Evolutionary conservation across 768 basidiomycete genomes (phyloP).

Genomic region (Leucosporidium scottii): DNA sequence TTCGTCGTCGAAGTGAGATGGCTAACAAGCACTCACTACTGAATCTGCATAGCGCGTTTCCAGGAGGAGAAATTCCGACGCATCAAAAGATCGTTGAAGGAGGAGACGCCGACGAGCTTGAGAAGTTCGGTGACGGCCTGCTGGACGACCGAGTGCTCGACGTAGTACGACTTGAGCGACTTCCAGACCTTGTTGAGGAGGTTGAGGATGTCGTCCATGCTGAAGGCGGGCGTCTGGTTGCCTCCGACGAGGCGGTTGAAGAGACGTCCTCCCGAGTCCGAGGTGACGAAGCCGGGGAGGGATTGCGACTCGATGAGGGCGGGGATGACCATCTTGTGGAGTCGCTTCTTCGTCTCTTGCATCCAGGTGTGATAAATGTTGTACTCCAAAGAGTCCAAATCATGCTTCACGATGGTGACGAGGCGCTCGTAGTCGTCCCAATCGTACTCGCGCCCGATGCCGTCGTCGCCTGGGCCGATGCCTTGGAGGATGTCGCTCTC

Average conservation of each 20-base stretch:
- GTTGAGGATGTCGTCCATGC: conserved; percentile 97
- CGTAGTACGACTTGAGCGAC: conserved; percentile 94
- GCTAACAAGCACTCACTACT: conserved; percentile 53
- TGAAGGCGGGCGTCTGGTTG: conserved; percentile 79
- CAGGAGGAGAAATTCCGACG: conserved; percentile 97
- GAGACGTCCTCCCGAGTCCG: conserved; percentile 82
- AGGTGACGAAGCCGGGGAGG: conserved; percentile 92
- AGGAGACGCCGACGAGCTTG: conserved; percentile 90
- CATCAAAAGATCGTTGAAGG: conserved; percentile 98
- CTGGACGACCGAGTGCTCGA: conserved; percentile 94
- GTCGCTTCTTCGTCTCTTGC: conserved; percentile 91
- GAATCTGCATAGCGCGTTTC: conserved; percentile 99
- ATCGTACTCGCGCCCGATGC: conserved; percentile 81
- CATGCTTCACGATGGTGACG: conserved; percentile 96
- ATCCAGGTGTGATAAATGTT: conserved; percentile 99
- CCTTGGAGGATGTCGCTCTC: conserved; percentile 98
- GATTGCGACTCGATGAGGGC: conserved; percentile 97
- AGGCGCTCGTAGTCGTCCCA: conserved; percentile 96
- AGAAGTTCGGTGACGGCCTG: conserved; percentile 91
- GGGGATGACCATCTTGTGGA: conserved; percentile 98
- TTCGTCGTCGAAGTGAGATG: not conserved
- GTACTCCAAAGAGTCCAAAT: conserved; percentile 94
- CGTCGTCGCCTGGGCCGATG: conserved; percentile 92
- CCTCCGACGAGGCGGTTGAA: conserved; percentile 87
- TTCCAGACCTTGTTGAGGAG: conserved; percentile 97